Evolutionary conservation across 768 basidiomycete species (phyloP).

Genomic region (Lentinula edodes): DNA sequence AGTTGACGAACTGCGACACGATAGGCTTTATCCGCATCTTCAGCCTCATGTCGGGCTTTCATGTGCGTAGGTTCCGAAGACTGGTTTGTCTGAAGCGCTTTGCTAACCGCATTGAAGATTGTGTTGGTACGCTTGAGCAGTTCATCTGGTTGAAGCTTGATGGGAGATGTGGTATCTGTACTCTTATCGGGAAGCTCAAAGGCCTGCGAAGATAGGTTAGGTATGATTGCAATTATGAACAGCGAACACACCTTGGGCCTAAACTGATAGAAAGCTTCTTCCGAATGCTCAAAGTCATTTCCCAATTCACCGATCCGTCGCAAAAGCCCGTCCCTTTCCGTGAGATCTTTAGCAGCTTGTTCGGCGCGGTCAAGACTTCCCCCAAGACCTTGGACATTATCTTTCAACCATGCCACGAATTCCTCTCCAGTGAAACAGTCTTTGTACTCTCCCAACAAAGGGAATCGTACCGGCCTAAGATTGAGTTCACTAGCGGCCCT

Average conservation of each 20-base stretch:
- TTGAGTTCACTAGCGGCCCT: conserved; percentile 71
- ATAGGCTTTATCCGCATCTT: conserved; percentile 75
- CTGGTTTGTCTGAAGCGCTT: conserved; percentile 51
- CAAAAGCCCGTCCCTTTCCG: conserved; percentile 54
- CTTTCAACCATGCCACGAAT: conserved; percentile 78
- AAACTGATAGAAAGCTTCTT: conserved; percentile 84
- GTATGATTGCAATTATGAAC: background rate
- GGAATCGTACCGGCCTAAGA: conserved; percentile 66
- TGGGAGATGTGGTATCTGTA: conserved; percentile 14
- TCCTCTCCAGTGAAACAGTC: conserved; percentile 89
- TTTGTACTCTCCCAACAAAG: conserved; percentile 77
- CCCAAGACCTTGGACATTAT: conserved; percentile 71
- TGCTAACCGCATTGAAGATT: conserved; percentile 66
- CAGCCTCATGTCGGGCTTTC: conserved; percentile 70
- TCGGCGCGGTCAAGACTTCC: conserved; percentile 77
- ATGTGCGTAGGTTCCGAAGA: conserved; percentile 63
- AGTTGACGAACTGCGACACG: conserved; percentile 75
- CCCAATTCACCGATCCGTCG: conserved; percentile 80
- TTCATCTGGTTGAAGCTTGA: conserved; percentile 34
- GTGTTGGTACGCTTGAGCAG: conserved; percentile 65
- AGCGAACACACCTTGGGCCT: conserved; percentile 56
- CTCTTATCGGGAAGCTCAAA: conserved; percentile 49
- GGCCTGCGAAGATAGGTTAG: conserved; percentile 32
- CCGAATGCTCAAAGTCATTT: conserved; percentile 71
- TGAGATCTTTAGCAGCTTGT: conserved; percentile 60